Evolutionary conservation across 495 filamentous ascomycete genomes (phyloP).

Genomic region (Lophium mytilinum): DNA sequence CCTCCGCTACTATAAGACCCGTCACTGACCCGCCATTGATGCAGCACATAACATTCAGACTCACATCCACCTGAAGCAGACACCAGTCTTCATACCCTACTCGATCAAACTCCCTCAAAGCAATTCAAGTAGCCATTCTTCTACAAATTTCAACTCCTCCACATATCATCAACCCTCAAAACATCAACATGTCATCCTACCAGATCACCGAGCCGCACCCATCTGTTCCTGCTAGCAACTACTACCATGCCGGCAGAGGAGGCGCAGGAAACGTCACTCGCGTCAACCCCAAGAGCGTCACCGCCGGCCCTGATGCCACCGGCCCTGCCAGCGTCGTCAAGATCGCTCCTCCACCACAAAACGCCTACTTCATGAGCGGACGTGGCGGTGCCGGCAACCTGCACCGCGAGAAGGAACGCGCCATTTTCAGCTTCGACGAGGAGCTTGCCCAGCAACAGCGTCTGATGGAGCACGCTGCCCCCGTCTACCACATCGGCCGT

Average conservation of each 20-base stretch:
- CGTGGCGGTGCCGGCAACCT: slow-evolving; percentile 89
- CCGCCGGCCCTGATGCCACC: slow-evolving; percentile 46
- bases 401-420: slow-evolving; percentile 57
- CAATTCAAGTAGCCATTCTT: background rate
- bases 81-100: background rate
- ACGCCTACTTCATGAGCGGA: slow-evolving; percentile 60
- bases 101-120: too few relatives aligned
- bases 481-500: slow-evolving; percentile 74
- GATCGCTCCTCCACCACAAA: slow-evolving; percentile 35
- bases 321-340: slow-evolving; percentile 45
- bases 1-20: slow-evolving; percentile 8
- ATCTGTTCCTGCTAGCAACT: slow-evolving; percentile 51
- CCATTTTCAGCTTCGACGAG: slow-evolving; percentile 86
- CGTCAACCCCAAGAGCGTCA: slow-evolving; percentile 56
- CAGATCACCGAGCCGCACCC: slow-evolving; percentile 76
- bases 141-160: background rate
- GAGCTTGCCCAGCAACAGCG: slow-evolving; percentile 66
- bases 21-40: background rate
- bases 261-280: slow-evolving; percentile 74
- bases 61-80: background rate
- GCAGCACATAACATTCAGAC: background rate
- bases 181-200: slow-evolving; percentile 39
- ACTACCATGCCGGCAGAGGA: slow-evolving; percentile 71
- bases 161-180: background rate
- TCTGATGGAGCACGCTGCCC: slow-evolving; percentile 47